phyloP scores from a whole-genome alignment of 768 basidiomycete genomes.

The Boletus reticulatus region DNA sequence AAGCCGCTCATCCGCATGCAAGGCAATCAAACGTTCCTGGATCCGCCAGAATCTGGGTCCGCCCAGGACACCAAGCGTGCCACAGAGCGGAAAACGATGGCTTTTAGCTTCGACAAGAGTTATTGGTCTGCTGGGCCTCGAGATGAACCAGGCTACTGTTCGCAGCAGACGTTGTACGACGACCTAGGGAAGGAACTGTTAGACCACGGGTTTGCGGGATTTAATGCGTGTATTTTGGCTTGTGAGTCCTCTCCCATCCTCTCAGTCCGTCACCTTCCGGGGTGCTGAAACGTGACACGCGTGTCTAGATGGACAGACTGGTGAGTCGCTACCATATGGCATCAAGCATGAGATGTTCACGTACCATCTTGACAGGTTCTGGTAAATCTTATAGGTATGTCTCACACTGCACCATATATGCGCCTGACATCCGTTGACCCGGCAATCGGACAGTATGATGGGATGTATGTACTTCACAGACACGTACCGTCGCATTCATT shows the following conservation, averaged over 20 bases:
- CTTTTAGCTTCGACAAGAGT: constrained; percentile 95
- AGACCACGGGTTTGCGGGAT: constrained; percentile 94
- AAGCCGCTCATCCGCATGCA: constrained; percentile 94
- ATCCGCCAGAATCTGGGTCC: constrained; percentile 81
- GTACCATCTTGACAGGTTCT: constrained; percentile 52
- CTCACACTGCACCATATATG: background rate
- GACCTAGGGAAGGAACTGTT: constrained; percentile 93
- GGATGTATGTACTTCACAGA: constrained; percentile 62
- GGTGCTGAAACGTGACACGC: background rate
- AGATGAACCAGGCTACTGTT: constrained; percentile 89
- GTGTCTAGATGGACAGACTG: constrained; percentile 73
- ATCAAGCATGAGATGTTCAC: constrained; percentile 4
- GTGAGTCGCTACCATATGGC: constrained; percentile 41
- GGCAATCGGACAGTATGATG: constrained; percentile 71
- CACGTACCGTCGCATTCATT: constrained; percentile 1
- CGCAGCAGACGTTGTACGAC: constrained; percentile 91
- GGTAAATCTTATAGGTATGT: constrained; percentile 90
- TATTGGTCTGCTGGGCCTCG: constrained; percentile 95
- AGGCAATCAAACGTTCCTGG: constrained; percentile 88
- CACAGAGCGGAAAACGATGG: constrained; percentile 85
- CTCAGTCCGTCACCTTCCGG: background rate
- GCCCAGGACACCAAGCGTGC: constrained; percentile 73
- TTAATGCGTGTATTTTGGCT: constrained; percentile 98
- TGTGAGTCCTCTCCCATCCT: constrained; percentile 61
- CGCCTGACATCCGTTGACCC: constrained; percentile 6